Evolutionary conservation across 306 rosid genomes (phyloP).

Genomic region (Lotus japonicus): DNA sequence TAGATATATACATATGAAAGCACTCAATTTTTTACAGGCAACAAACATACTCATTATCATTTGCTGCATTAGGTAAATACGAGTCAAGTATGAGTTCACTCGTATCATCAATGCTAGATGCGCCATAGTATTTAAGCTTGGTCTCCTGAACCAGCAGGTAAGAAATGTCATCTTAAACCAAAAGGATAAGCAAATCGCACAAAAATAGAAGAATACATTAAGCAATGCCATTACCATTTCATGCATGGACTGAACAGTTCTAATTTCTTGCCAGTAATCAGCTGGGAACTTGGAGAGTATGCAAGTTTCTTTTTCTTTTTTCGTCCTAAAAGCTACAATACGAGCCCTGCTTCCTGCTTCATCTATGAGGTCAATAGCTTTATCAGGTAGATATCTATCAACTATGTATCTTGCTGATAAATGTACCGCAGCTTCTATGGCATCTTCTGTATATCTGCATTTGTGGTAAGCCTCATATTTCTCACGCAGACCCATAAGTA

Average conservation of each 20-base stretch:
- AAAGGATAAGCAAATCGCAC: not conserved
- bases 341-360: conserved; percentile 96
- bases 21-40: conserved; percentile 15
- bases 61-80: conserved; percentile 38
- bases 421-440: conserved; percentile 65
- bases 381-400: conserved; percentile 94
- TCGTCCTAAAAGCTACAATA: conserved; percentile 67
- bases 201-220: not conserved
- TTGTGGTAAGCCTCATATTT: conserved; percentile 77
- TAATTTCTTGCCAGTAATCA: conserved; percentile 83
- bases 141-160: conserved; percentile 44
- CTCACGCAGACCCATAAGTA: conserved; percentile 62
- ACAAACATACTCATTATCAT: conserved; percentile 49
- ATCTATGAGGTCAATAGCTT: conserved; percentile 94
- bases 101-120: conserved; percentile 38
- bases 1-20: conserved; percentile 3
- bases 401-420: conserved; percentile 67
- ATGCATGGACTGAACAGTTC: conserved; percentile 64
- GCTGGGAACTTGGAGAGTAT: conserved; percentile 60
- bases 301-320: conserved; percentile 44
- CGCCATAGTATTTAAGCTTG: conserved; percentile 43
- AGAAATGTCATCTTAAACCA: conserved; percentile 6
- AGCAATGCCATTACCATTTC: conserved; percentile 54
- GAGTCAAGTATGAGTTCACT: conserved; percentile 44
- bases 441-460: conserved; percentile 63